Evolutionary conservation across 345 rosid genomes (phyloP).

Genomic region (Clausena lansium): DNA sequence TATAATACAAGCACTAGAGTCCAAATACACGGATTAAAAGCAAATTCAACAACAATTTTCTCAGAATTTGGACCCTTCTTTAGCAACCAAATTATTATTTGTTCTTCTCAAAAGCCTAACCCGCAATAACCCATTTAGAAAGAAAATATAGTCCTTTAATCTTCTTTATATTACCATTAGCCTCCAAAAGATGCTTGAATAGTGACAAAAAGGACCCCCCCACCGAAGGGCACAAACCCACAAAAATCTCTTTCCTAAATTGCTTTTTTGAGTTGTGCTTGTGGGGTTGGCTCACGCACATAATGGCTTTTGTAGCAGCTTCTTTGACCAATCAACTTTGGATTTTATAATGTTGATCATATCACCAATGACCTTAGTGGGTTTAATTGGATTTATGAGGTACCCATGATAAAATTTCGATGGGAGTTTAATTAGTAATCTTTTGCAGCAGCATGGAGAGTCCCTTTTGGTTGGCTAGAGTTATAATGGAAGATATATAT

Average conservation of each 20-base stretch:
- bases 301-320: not conserved
- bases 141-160: not conserved
- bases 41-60: constrained; percentile 14
- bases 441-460: not conserved
- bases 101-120: constrained; percentile 28
- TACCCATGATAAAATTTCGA: not conserved
- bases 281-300: not conserved
- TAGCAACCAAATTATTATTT: constrained; percentile 19
- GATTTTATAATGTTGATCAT: not conserved
- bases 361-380: not conserved
- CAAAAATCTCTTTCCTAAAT: not conserved
- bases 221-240: constrained; percentile 15
- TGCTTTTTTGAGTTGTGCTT: not conserved
- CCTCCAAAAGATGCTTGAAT: constrained; percentile 22
- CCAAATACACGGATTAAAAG: constrained; percentile 5
- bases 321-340: not conserved
- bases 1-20: not conserved
- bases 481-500: not conserved
- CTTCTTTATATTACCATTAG: constrained; percentile 1
- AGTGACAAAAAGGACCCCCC: constrained; percentile 24
- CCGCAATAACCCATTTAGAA: constrained; percentile 2
- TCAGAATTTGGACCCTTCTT: constrained; percentile 21
- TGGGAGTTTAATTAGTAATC: not conserved
- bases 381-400: not conserved
- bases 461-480: not conserved